Percentiles rank a stretch among this genome's conserved stretches.
Conservation (phyloP, 345 rosid species). For the Fremontodendron californicum region DNA sequence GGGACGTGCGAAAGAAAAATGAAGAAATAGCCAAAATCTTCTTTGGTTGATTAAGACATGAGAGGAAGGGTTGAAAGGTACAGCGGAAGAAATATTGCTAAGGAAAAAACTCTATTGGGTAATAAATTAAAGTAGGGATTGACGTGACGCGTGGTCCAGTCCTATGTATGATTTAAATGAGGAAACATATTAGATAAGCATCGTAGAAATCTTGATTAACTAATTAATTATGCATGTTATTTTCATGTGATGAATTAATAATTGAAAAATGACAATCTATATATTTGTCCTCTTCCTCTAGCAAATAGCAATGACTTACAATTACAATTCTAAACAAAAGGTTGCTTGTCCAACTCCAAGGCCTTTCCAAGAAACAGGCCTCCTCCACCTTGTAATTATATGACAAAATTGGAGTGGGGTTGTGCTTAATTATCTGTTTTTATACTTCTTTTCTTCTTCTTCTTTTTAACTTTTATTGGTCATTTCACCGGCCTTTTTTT, state of each 20-base stretch:
- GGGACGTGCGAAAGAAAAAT: background rate
- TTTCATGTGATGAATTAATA: background rate
- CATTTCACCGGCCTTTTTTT: background rate
- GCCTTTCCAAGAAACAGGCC: conserved; percentile 5
- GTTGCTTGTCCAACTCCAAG: background rate
- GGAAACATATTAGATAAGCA: background rate
- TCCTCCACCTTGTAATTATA: background rate
- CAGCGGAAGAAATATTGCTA: background rate
- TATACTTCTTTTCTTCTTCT: background rate
- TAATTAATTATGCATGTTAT: background rate
- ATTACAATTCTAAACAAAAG: background rate
- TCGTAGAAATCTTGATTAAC: background rate
- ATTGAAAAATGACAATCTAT: background rate
- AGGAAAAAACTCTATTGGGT: too few relatives aligned
- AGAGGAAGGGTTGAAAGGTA: background rate
- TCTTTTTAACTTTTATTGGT: background rate
- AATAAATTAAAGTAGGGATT: too few relatives aligned
- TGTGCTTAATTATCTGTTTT: background rate
- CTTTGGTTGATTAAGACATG: background rate
- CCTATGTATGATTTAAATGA: background rate
- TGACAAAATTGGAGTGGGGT: background rate
- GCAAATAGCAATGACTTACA: background rate
- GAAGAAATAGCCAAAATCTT: background rate
- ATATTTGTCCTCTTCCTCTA: too few relatives aligned
- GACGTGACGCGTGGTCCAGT: too few relatives aligned